Evolutionary conservation across 495 filamentous ascomycete species (phyloP).

Genomic region (Aspergillus baeticus): DNA sequence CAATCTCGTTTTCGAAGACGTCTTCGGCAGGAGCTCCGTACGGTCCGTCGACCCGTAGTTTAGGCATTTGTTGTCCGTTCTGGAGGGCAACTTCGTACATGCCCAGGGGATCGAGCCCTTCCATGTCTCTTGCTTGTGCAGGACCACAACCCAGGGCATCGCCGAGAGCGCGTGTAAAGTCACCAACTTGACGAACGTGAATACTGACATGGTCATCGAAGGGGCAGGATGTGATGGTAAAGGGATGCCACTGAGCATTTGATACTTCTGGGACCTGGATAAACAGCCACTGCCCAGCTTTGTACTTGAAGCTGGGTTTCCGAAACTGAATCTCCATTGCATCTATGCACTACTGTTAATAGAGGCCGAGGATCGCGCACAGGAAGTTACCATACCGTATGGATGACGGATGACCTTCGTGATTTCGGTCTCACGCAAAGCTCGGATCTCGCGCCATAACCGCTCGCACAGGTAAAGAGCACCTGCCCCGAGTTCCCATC

Average conservation of each 20-base stretch:
- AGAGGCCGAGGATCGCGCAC: not conserved
- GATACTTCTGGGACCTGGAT: constrained; percentile 89
- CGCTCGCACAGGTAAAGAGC: constrained; percentile 83
- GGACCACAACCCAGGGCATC: constrained; percentile 90
- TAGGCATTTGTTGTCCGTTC: constrained; percentile 88
- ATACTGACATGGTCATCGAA: constrained; percentile 92
- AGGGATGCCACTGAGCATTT: constrained; percentile 93
- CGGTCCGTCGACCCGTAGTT: constrained; percentile 86
- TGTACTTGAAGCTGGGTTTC: constrained; percentile 97
- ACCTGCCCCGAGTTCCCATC: constrained; percentile 92
- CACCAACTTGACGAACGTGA: constrained; percentile 93
- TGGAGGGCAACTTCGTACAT: constrained; percentile 98
- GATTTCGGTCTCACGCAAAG: constrained; percentile 80
- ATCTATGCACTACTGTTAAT: constrained; percentile 53
- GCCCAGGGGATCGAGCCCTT: constrained; percentile 86
- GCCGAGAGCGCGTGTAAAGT: constrained; percentile 86
- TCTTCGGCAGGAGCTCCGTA: constrained; percentile 93
- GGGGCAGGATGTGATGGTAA: constrained; percentile 98
- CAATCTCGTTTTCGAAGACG: constrained; percentile 97
- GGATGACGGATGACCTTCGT: constrained; percentile 93
- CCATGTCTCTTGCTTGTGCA: constrained; percentile 79
- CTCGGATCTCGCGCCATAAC: constrained; percentile 87
- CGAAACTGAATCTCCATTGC: constrained; percentile 96
- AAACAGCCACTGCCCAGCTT: constrained; percentile 97
- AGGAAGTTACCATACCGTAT: constrained; percentile 64